These are phyloP conservation scores for Colletotrichum sp. DNA, from an alignment of 2,329 filamentous ascomycete species.

Conservation along the genomic window DNA sequence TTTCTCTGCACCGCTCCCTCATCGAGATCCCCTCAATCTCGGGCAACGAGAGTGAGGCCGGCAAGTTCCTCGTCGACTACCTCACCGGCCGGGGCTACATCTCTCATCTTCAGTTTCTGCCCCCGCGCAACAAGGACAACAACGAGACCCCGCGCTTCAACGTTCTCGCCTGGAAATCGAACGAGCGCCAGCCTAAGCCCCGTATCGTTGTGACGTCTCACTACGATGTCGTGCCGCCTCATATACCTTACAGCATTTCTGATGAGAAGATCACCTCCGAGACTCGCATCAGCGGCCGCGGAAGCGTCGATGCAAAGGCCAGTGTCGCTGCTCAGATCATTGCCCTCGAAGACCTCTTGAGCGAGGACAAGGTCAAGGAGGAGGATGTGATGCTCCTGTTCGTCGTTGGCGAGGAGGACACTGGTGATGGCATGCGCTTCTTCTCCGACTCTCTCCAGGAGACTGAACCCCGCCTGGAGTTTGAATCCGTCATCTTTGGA, in stretches of 20 bases:
- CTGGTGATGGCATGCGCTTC: slow-evolving; percentile 78
- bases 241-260: slow-evolving; percentile 70
- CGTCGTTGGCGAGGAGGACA: slow-evolving; percentile 83
- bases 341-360: slow-evolving; percentile 64
- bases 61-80: slow-evolving; percentile 70
- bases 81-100: slow-evolving; percentile 56
- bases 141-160: slow-evolving; percentile 65
- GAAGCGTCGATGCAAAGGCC: slow-evolving; percentile 75
- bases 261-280: slow-evolving; percentile 47
- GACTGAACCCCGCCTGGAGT: slow-evolving; percentile 38
- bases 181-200: slow-evolving; percentile 50
- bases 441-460: slow-evolving; percentile 47
- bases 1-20: slow-evolving; percentile 78
- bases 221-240: slow-evolving; percentile 80
- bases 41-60: slow-evolving; percentile 71
- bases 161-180: slow-evolving; percentile 70
- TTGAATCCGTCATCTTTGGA: slow-evolving; percentile 82
- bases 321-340: slow-evolving; percentile 76
- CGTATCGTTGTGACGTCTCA: slow-evolving; percentile 77
- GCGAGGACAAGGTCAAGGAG: slow-evolving; percentile 39
- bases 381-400: slow-evolving; percentile 66
- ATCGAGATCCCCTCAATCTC: slow-evolving; percentile 76
- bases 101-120: slow-evolving; percentile 46
- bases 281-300: slow-evolving; percentile 71
- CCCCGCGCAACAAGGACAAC: slow-evolving; percentile 33